Percentiles rank a stretch among this genome's conserved stretches.
Conservation (phyloP, 2,329 filamentous ascomycete species). For the Elsinoe fawcettii region DNA sequence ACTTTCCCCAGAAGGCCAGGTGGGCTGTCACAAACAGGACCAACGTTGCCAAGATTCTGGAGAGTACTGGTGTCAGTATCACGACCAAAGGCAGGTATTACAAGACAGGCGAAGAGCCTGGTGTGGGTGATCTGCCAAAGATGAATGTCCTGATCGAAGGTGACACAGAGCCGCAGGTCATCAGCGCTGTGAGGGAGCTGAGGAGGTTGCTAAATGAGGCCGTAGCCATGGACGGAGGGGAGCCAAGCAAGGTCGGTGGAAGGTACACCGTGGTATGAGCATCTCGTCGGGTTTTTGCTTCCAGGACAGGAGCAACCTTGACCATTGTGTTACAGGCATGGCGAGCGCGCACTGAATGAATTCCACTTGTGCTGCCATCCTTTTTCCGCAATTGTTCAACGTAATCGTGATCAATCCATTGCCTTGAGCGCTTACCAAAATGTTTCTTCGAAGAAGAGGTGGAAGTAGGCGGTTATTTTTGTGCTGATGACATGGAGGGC, state of each 20-base stretch:
- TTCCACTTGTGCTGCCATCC: background rate
- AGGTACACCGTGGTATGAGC: constrained; percentile 71
- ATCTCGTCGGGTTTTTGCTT: no score
- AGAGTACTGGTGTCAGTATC: constrained; percentile 89
- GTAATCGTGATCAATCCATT: background rate
- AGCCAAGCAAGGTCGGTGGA: constrained; percentile 64
- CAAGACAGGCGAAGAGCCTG: constrained; percentile 69
- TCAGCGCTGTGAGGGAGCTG: constrained; percentile 81
- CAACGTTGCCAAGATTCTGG: constrained; percentile 96
- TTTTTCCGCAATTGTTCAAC: background rate
- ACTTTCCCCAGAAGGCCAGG: constrained; percentile 95
- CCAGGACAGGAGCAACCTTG: no score
- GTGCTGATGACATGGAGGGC: background rate
- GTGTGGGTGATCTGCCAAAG: constrained; percentile 71
- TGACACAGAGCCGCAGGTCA: constrained; percentile 87
- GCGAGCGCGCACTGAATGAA: background rate
- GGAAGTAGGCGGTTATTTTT: background rate
- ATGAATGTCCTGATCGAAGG: constrained; percentile 96
- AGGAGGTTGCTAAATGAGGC: constrained; percentile 83
- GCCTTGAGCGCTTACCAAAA: background rate
- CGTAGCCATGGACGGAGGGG: constrained; percentile 81
- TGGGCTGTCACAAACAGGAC: constrained; percentile 99
- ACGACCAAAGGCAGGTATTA: constrained; percentile 97
- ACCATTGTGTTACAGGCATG: no score
- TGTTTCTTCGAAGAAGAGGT: background rate